Base-by-base conservation (phyloP, 352 stramenopile genomes). In the Pythium phragmiticola region DNA sequence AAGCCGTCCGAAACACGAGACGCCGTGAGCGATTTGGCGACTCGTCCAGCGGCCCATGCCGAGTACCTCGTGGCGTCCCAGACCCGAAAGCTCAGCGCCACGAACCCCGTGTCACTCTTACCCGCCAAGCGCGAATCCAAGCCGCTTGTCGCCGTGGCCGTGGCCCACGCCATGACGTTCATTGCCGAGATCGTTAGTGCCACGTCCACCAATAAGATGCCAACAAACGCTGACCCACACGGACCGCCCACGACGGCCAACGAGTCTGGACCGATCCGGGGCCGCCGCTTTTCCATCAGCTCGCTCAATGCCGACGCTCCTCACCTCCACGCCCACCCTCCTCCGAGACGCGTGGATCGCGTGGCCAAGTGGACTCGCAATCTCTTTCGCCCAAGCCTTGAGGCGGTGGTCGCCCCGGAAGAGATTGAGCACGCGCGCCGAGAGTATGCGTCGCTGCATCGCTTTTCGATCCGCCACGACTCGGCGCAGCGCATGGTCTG, bases 391-490 rank as follows among this genome's bases (percentile, higher is more conserved):
- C 16, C 9, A 6, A 61, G 66, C 13, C 37, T 60, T 5, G 62
- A 69, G 43, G 53, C 60, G 9, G 61, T 33, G 0, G 74, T 85
- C 8, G 69, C 71, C 7, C 76, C 76, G 0, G 73, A 85, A 39
- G 73, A 81, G 12, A 72, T 85, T 49, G 33, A 76, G 17, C 61
- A 72, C 14, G 78, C 76, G 12, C 77, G 76, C 16, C 72, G 75
- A 26, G 56, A 66, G 5, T 58, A 78, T 8, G 52, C 46, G 30
- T 63, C 63, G 45, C 21, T 84, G 3, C 70, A 81, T 26, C 66
- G 57, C 19, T 82, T 79, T 26, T 84, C 74, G 3, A 56, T 90
- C 3, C 76, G 76, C 26, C 80, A 87, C 33, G 77, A 90, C 39
- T 84, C 80, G 0, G 42, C 53, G 0, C 67, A 73, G 34, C 78